phyloP scores from a whole-genome alignment of 768 basidiomycete species.

The Butyriboletus loyo region DNA sequence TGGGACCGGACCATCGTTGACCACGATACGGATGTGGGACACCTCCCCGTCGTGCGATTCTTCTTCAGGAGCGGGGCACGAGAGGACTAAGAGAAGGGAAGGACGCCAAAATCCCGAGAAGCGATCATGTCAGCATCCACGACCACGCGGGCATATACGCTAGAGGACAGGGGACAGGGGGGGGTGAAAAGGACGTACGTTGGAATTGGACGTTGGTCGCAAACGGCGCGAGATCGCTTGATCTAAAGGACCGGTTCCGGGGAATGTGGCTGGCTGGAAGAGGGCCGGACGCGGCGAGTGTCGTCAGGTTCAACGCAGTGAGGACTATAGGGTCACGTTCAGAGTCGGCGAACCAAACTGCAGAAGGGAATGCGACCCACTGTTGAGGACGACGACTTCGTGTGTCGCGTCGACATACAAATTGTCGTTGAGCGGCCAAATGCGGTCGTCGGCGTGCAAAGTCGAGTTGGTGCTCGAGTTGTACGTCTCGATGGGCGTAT shows the following conservation, averaged over 20 bases:
- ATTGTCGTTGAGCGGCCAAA: conserved; percentile 68
- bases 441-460: conserved; percentile 61
- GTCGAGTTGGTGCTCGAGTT: conserved; percentile 87
- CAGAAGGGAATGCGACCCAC: conserved; percentile 36
- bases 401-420: conserved; percentile 90
- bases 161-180: too few relatives aligned
- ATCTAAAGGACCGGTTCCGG: conserved; percentile 60
- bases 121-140: background rate
- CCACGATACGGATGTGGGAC: conserved; percentile 72
- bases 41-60: conserved; percentile 30
- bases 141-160: background rate
- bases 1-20: conserved; percentile 86
- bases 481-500: conserved; percentile 64
- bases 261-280: conserved; percentile 74
- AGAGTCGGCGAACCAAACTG: background rate
- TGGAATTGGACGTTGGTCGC: conserved; percentile 89
- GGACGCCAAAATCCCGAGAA: background rate
- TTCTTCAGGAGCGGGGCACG: conserved; percentile 44
- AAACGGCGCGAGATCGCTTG: conserved; percentile 80
- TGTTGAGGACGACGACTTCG: conserved; percentile 87
- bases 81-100: conserved; percentile 47
- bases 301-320: conserved; percentile 81
- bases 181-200: conserved; percentile 49
- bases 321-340: conserved; percentile 46
- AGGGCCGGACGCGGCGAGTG: conserved; percentile 68